These are phyloP conservation scores for Tetramitus jugosus DNA, from an alignment of 208 protist genomes.

Conservation along the genomic window DNA sequence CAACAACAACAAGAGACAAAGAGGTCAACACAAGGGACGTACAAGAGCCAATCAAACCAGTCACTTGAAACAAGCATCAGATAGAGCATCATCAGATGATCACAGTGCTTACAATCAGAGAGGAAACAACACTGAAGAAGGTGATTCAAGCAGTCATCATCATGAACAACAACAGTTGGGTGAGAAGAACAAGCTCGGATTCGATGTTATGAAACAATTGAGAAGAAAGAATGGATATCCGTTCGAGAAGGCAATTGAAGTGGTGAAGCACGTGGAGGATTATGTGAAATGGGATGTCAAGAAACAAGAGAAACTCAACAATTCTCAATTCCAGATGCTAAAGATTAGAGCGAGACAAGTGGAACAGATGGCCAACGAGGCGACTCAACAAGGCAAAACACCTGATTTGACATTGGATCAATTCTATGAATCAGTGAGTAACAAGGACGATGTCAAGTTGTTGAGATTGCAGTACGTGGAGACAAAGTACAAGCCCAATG, in stretches of 20 bases:
- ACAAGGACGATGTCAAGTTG: background rate
- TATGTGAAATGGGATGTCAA: background rate
- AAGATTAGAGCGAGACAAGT: too few relatives aligned
- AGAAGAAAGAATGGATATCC: background rate
- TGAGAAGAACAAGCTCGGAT: background rate
- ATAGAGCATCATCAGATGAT: too few relatives aligned
- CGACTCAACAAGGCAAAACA: background rate
- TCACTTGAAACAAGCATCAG: too few relatives aligned
- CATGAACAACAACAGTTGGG: background rate
- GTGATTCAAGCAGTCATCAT: too few relatives aligned
- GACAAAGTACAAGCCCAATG: slow-evolving; percentile 7
- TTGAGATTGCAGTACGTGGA: background rate
- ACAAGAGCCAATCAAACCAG: too few relatives aligned
- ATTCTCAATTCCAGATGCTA: too few relatives aligned
- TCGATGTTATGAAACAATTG: background rate
- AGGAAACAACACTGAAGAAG: too few relatives aligned
- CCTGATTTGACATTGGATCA: background rate
- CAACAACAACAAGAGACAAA: too few relatives aligned
- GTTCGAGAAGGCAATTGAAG: slow-evolving; percentile 10
- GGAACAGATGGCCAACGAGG: background rate
- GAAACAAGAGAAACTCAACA: background rate
- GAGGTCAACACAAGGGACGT: too few relatives aligned
- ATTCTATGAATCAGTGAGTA: background rate
- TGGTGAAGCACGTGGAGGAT: background rate
- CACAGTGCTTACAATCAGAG: too few relatives aligned